phyloP scores from a whole-genome alignment of 192 early-diverging fungal genomes.

The Rhizophagus clarus region DNA sequence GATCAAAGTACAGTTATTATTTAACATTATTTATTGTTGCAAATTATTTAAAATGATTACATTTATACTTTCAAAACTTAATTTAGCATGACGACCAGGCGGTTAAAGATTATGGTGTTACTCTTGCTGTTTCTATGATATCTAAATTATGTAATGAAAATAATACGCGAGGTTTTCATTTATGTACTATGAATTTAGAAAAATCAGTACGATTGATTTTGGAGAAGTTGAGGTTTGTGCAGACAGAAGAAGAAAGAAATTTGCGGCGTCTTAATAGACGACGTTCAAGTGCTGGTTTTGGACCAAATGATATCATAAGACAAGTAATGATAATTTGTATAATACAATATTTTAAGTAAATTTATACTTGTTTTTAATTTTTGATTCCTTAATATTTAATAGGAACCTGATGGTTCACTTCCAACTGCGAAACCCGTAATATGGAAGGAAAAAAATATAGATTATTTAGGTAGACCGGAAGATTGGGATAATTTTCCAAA shows the following conservation, averaged over 20 bases:
- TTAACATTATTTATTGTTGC: neutral
- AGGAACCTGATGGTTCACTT: slow-evolving; percentile 34
- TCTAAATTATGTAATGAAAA: slow-evolving; percentile 48
- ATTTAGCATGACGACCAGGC: slow-evolving; percentile 85
- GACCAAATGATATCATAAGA: slow-evolving; percentile 12
- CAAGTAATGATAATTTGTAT: neutral
- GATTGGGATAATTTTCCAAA: slow-evolving; percentile 97
- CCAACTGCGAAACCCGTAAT: slow-evolving; percentile 84
- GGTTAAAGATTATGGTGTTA: slow-evolving; percentile 91
- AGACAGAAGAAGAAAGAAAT: slow-evolving; percentile 63
- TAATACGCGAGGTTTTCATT: slow-evolving; percentile 77
- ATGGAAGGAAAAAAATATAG: slow-evolving; percentile 92
- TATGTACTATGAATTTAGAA: slow-evolving; percentile 96
- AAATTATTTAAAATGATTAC: neutral
- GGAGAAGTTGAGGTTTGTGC: slow-evolving; percentile 69
- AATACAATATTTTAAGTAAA: neutral
- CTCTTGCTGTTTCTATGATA: slow-evolving; percentile 78
- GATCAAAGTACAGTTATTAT: slow-evolving; percentile 59
- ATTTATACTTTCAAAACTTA: too few species aligned
- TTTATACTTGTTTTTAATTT: neutral
- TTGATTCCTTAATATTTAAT: slow-evolving; percentile 2
- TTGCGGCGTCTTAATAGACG: slow-evolving; percentile 68
- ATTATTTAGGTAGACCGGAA: slow-evolving; percentile 84
- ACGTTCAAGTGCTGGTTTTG: neutral
- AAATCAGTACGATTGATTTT: slow-evolving; percentile 80